Conservation (phyloP, 352 stramenopile species). For the Phytophthora idaei region DNA sequence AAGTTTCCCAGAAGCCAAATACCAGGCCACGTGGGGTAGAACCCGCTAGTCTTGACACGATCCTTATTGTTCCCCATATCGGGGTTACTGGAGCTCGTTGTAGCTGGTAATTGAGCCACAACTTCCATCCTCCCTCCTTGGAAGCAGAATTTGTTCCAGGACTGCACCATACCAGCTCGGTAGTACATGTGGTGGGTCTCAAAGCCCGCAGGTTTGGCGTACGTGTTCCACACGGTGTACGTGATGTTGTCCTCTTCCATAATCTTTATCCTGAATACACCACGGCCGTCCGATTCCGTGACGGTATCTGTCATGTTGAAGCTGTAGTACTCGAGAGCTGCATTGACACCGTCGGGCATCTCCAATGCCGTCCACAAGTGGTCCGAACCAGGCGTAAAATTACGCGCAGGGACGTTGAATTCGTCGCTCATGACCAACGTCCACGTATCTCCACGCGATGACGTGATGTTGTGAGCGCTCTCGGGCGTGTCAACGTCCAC, state of each 20-base stretch:
- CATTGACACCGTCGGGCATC: conserved; percentile 48
- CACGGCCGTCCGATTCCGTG: conserved; percentile 36
- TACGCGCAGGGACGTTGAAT: conserved; percentile 71
- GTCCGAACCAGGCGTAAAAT: conserved; percentile 37
- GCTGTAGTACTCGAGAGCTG: conserved; percentile 93
- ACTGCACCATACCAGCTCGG: conserved; percentile 87
- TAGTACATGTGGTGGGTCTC: conserved; percentile 48
- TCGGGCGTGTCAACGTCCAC: conserved; percentile 47
- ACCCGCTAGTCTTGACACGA: conserved; percentile 43
- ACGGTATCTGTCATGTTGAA: conserved; percentile 65
- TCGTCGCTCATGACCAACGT: conserved; percentile 79
- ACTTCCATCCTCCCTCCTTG: conserved; percentile 92
- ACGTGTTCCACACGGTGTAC: conserved; percentile 53
- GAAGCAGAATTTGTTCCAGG: conserved; percentile 95
- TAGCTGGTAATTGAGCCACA: conserved; percentile 84
- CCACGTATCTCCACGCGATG: conserved; percentile 59
- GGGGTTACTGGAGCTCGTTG: conserved; percentile 59
- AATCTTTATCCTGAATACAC: conserved; percentile 46
- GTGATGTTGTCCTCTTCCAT: conserved; percentile 49
- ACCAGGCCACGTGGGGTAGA: conserved; percentile 91
- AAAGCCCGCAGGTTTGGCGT: conserved; percentile 42
- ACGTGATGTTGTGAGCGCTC: conserved; percentile 31
- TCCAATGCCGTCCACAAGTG: conserved; percentile 86
- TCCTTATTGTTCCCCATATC: conserved; percentile 50
- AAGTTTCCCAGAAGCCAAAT: conserved; percentile 97